Percentiles rank a stretch among this genome's conserved stretches.
These are phyloP conservation scores for Phyllosticta citribraziliensis DNA, from an alignment of 2,329 filamentous ascomycete species.

Conservation along the genomic window DNA sequence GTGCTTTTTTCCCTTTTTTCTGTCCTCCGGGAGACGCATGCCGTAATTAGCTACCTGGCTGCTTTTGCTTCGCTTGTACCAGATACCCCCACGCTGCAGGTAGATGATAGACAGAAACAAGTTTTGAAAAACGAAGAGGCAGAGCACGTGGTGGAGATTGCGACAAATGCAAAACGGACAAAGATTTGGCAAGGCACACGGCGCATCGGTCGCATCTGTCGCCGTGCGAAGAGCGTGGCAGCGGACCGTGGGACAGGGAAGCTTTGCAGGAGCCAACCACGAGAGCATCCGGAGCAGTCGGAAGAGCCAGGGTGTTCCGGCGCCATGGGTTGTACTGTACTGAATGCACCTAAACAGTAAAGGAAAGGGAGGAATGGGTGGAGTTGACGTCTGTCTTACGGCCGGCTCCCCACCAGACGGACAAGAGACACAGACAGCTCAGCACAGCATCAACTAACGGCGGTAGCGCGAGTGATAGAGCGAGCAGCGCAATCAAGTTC, in stretches of 20 bases:
- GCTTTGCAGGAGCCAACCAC: neutral
- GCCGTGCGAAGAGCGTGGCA: constrained; percentile 4
- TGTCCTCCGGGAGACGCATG: neutral
- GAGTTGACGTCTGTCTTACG: neutral
- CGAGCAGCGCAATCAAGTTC: too few species aligned
- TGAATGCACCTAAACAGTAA: too few species aligned
- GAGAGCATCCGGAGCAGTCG: constrained; percentile 1
- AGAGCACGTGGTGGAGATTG: neutral
- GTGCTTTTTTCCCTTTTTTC: neutral
- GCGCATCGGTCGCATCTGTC: neutral
- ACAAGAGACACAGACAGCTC: too few species aligned
- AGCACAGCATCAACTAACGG: too few species aligned
- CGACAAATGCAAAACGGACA: neutral
- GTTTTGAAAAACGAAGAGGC: neutral
- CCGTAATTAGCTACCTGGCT: neutral
- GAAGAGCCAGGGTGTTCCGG: constrained; percentile 3
- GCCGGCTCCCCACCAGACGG: neutral
- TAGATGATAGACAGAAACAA: neutral
- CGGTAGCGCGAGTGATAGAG: neutral
- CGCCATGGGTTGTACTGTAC: neutral
- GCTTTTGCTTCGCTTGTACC: neutral
- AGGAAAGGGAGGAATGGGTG: too few species aligned
- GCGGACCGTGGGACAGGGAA: neutral
- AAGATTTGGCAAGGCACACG: neutral
- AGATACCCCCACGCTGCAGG: neutral